These are phyloP conservation scores for Biscutella laevigata DNA, from an alignment of 441 rosid species.

Conservation along the genomic window DNA sequence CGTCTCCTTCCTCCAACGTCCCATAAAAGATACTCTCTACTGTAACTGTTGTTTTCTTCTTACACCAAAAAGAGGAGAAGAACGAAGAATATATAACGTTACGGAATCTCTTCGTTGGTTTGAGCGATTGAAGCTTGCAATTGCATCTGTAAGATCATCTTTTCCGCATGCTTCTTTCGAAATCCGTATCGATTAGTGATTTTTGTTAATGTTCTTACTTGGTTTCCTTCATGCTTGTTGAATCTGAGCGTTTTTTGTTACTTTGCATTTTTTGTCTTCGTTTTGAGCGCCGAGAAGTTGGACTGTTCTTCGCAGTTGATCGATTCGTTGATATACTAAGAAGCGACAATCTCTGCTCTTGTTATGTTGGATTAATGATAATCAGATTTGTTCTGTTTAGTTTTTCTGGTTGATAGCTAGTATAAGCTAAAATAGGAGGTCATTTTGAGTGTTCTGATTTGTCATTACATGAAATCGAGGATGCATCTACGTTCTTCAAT, in stretches of 20 bases:
- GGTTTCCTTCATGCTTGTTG: conserved; percentile 5
- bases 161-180: neutral
- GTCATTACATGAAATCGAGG: neutral
- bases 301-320: conserved; percentile 12
- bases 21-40: conserved; percentile 17
- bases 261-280: neutral
- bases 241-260: conserved; percentile 4
- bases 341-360: neutral
- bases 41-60: conserved; percentile 19
- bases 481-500: conserved; percentile 18
- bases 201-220: neutral
- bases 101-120: conserved; percentile 17
- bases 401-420: neutral
- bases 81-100: neutral
- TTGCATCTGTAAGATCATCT: conserved; percentile 21
- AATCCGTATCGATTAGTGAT: conserved; percentile 3
- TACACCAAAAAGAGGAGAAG: neutral
- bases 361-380: neutral
- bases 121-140: conserved; percentile 9
- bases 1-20: conserved; percentile 25
- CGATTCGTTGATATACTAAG: neutral
- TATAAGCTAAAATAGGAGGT: no score
- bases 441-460: neutral
- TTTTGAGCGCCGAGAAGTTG: conserved; percentile 1
- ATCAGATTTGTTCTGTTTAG: neutral